Evolutionary conservation across 1,284 basidiomycete species (phyloP).

Genomic region (Pascua guehoae): DNA sequence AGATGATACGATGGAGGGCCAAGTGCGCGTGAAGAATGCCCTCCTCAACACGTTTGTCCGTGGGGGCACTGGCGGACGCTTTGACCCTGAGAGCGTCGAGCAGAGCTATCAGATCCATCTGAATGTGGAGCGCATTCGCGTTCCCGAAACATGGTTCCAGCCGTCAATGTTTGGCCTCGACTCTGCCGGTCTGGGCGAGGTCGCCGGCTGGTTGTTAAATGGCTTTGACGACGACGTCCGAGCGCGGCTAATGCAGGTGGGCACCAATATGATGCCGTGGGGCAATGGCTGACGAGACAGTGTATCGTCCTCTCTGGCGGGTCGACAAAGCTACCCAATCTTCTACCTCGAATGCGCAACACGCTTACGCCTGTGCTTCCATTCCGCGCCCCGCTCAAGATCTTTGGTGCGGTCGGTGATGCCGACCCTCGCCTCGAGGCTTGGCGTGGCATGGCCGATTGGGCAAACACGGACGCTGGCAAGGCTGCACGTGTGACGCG

Average conservation of each 20-base stretch:
- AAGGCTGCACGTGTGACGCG: constrained; percentile 60
- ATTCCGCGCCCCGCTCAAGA: constrained; percentile 66
- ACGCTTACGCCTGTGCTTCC: constrained; percentile 75
- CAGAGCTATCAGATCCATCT: constrained; percentile 76
- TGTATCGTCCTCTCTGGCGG: constrained; percentile 90
- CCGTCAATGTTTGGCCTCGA: constrained; percentile 92
- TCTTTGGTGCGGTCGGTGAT: constrained; percentile 54
- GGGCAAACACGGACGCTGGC: constrained; percentile 65
- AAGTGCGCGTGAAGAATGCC: constrained; percentile 71
- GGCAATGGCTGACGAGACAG: constrained; percentile 48
- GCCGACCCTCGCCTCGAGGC: constrained; percentile 71
- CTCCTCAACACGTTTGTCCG: constrained; percentile 75
- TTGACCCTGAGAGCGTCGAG: constrained; percentile 59
- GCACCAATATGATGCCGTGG: constrained; percentile 14
- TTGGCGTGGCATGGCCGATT: constrained; percentile 89
- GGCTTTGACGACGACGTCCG: constrained; percentile 69
- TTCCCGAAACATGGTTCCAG: constrained; percentile 90
- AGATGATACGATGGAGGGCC: constrained; percentile 76
- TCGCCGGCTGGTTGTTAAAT: constrained; percentile 79
- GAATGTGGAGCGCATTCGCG: constrained; percentile 88
- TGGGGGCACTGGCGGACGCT: constrained; percentile 56
- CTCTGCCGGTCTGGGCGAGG: constrained; percentile 87
- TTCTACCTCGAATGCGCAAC: constrained; percentile 65
- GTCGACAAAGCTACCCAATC: constrained; percentile 69
- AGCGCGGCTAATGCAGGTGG: constrained; percentile 56